A percentile compares a stretch with the other conserved stretches of the same genome.
These are phyloP conservation scores for Didymellaceae sp. DNA, from an alignment of 2,329 filamentous ascomycete species.

Conservation along the genomic window DNA sequence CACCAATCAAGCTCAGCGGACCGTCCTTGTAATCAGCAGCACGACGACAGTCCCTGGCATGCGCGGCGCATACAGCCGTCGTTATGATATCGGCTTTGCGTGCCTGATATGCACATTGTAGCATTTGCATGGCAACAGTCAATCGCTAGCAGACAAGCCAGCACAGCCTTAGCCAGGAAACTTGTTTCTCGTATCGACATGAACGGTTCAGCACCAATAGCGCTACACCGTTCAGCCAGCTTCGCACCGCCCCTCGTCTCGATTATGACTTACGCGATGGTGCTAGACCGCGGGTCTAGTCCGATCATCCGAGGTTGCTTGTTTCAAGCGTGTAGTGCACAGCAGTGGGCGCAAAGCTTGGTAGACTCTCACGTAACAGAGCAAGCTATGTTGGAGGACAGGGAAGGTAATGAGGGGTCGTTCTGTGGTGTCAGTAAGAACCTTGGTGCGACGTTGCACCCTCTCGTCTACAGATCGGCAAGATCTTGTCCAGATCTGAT, in stretches of 20 bases:
- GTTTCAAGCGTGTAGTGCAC: slow-evolving; percentile 22
- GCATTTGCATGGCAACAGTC: slow-evolving; percentile 1
- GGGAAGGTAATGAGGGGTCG: slow-evolving; percentile 17
- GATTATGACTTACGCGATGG: background rate
- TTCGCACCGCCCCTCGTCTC: slow-evolving; percentile 7
- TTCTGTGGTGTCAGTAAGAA: slow-evolving; percentile 24
- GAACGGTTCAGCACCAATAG: background rate
- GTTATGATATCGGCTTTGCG: slow-evolving; percentile 9
- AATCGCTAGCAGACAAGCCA: background rate
- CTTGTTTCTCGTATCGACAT: background rate
- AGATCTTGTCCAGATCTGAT: slow-evolving; percentile 20
- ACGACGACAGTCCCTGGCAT: slow-evolving; percentile 12
- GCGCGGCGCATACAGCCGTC: background rate
- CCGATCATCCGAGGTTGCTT: slow-evolving; percentile 7
- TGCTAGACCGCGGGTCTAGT: slow-evolving; percentile 4
- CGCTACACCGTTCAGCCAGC: background rate
- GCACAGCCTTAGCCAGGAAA: slow-evolving; percentile 6
- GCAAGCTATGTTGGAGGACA: slow-evolving; percentile 6
- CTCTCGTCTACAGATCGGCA: slow-evolving; percentile 25
- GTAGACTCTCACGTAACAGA: slow-evolving; percentile 10
- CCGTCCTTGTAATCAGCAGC: slow-evolving; percentile 4
- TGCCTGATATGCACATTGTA: slow-evolving; percentile 10
- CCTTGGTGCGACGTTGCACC: slow-evolving; percentile 32
- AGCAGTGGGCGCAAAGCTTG: slow-evolving; percentile 10
- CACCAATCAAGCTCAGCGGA: slow-evolving; percentile 7